Base-by-base conservation (phyloP, 768 basidiomycete species). In the Pisolithus tinctorius region DNA sequence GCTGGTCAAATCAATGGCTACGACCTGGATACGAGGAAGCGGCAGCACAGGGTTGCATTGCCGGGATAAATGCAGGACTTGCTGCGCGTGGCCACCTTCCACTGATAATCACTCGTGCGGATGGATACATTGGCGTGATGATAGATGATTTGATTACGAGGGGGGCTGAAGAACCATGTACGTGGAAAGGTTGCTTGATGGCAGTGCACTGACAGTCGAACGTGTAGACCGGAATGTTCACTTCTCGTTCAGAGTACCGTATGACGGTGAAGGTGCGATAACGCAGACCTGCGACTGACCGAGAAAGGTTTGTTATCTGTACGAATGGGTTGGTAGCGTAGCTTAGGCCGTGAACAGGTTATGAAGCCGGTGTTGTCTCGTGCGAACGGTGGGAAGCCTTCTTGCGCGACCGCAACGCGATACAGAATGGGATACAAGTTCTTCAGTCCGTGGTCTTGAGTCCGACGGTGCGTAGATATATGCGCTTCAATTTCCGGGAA, bases 11-110 rank as follows among this genome's bases (percentile, higher is more conserved):
- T 94, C 60, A 94, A 93, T 58, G 86, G 87, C 11, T n/a, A 95
- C 93, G 1, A 95, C 93, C 2, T n/a, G 93, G 93, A 4, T 95
- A 95, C 63, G 93, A 95, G 63, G 93, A 95, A 69, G 93, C 93
- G 1, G 93, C 89, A 2, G 90, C 88, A 4, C 93, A 94, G 63
- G 93, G 93, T 8, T 71, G 81, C n/a, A 68, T 95, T 0, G 93
- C 92, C 1, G 92, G 93, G 2, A 83, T 89, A 47, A 94, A 95
- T 50, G 93, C 93, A 0, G 93, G 89, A 0, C 74, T 92, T 2
- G 70, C 81, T 0, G 83, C 88, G 7, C 71, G 73, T 3, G 62
- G 69, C 13, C 74, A 70, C 38, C 71, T 79, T 1, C 80, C 86
- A 0, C 63, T 95, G 16, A 60, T 82, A 2, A 63, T 94, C 31